phyloP scores from a whole-genome alignment of 306 rosid genomes.

The Glycyrrhiza uralensis region DNA sequence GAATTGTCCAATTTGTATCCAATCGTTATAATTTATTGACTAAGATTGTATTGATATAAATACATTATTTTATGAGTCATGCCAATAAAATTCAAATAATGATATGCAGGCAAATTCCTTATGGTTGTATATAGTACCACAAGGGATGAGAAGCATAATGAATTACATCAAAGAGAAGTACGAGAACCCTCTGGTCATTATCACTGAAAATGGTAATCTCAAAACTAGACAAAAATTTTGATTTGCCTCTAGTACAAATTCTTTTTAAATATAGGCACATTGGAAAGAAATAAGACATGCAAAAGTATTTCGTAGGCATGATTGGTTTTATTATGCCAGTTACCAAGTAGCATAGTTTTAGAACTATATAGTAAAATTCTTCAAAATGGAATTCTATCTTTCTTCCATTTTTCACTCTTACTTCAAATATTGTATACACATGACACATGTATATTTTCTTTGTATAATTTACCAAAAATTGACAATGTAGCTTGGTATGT shows the following conservation, averaged over 20 bases:
- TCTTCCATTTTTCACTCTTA: neutral
- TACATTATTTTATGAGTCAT: neutral
- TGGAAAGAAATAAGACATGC: neutral
- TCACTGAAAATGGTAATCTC: slow-evolving; percentile 83
- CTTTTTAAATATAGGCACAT: neutral
- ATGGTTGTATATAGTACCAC: slow-evolving; percentile 85
- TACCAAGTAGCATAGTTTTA: neutral
- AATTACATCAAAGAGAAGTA: slow-evolving; percentile 67
- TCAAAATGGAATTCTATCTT: neutral
- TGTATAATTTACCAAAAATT: neutral
- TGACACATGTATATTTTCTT: too few relatives aligned
- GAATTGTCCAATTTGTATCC: too few relatives aligned
- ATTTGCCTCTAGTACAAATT: neutral
- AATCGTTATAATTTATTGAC: too few relatives aligned
- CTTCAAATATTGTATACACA: neutral
- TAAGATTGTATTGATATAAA: too few relatives aligned
- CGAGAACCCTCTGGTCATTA: slow-evolving; percentile 54
- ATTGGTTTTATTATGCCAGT: too few relatives aligned
- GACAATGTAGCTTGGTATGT: neutral
- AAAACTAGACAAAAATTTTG: neutral
- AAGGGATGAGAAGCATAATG: slow-evolving; percentile 66
- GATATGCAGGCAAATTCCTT: slow-evolving; percentile 64
- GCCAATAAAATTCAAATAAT: neutral
- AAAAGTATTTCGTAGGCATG: neutral
- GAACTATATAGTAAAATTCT: neutral